phyloP scores from a whole-genome alignment of 2,329 filamentous ascomycete species.

The Aureobasidium pullulans region DNA sequence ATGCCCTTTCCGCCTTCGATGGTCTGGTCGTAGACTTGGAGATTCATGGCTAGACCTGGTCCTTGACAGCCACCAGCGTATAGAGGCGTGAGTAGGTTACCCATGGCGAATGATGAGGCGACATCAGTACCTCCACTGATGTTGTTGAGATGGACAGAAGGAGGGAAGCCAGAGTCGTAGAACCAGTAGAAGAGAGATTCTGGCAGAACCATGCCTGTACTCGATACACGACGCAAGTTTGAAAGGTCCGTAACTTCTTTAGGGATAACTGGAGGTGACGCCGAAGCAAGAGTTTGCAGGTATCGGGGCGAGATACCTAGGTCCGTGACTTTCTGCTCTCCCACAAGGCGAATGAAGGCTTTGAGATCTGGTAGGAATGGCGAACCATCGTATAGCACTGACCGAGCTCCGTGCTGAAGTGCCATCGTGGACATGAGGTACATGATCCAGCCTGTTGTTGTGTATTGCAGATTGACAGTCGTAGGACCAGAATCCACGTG shows the following conservation, averaged over 20 bases:
- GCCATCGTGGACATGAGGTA: slow-evolving; percentile 57
- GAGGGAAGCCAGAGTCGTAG: slow-evolving; percentile 64
- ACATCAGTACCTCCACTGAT: slow-evolving; percentile 74
- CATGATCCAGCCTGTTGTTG: slow-evolving; percentile 81
- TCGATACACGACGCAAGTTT: slow-evolving; percentile 53
- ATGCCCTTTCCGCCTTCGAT: slow-evolving; percentile 37
- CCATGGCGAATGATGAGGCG: slow-evolving; percentile 55
- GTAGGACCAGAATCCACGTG: slow-evolving; percentile 42
- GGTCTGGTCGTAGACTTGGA: slow-evolving; percentile 54
- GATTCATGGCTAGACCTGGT: slow-evolving; percentile 44
- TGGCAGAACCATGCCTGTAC: slow-evolving; percentile 75
- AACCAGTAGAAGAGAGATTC: slow-evolving; percentile 75
- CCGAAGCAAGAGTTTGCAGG: slow-evolving; percentile 64
- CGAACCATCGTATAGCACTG: slow-evolving; percentile 74
- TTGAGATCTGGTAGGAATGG: slow-evolving; percentile 65
- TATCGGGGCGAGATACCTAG: slow-evolving; percentile 71
- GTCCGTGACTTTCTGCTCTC: slow-evolving; percentile 59
- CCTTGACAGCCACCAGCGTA: slow-evolving; percentile 52
- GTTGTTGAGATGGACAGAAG: slow-evolving; percentile 60
- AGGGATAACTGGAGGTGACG: slow-evolving; percentile 47
- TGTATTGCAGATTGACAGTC: slow-evolving; percentile 50
- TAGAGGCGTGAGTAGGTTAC: slow-evolving; percentile 63
- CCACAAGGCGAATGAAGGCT: slow-evolving; percentile 56
- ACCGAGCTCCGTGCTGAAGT: slow-evolving; percentile 53
- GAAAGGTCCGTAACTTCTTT: slow-evolving; percentile 56